Conservation (phyloP, 2,329 filamentous ascomycete species). For the Clonostachys rhizophaga region DNA sequence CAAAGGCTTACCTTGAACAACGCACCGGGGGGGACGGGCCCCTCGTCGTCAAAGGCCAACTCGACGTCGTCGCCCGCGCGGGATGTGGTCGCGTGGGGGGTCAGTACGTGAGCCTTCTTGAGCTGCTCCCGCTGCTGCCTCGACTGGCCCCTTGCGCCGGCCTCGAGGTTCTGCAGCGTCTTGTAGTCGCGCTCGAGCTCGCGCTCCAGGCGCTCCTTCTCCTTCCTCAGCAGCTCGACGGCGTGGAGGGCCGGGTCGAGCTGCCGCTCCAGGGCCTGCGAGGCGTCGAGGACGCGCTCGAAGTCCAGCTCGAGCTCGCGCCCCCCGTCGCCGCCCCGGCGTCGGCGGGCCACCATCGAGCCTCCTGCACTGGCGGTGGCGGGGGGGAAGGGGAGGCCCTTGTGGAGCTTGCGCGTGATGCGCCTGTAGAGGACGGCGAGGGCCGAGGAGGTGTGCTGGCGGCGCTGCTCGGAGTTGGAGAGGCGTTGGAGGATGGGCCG, state of each 20-base stretch:
- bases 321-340: slow-evolving; percentile 25
- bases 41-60: slow-evolving; percentile 1
- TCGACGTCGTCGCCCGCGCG: slow-evolving; percentile 1
- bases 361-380: slow-evolving; percentile 22
- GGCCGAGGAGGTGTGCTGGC: slow-evolving; percentile 48
- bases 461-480: slow-evolving; percentile 38
- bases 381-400: slow-evolving; percentile 63
- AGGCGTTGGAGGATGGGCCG: slow-evolving; percentile 58
- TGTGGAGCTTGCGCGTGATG: slow-evolving; percentile 52
- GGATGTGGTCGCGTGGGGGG: slow-evolving; percentile 25
- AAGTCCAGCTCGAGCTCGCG: slow-evolving; percentile 60
- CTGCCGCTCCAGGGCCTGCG: slow-evolving; percentile 48
- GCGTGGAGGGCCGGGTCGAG: slow-evolving; percentile 60
- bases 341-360: slow-evolving; percentile 5
- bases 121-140: slow-evolving; percentile 42
- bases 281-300: slow-evolving; percentile 59
- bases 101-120: slow-evolving; percentile 44
- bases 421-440: slow-evolving; percentile 50
- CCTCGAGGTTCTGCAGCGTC: slow-evolving; percentile 42
- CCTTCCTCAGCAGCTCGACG: slow-evolving; percentile 53
- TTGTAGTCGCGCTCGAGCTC: slow-evolving; percentile 53
- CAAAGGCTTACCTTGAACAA: slow-evolving; percentile 12
- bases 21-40: not conserved
- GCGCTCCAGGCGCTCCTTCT: slow-evolving; percentile 51
- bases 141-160: slow-evolving; percentile 50